phyloP scores from a whole-genome alignment of 345 rosid genomes.

The Schrenkiella parvula region DNA sequence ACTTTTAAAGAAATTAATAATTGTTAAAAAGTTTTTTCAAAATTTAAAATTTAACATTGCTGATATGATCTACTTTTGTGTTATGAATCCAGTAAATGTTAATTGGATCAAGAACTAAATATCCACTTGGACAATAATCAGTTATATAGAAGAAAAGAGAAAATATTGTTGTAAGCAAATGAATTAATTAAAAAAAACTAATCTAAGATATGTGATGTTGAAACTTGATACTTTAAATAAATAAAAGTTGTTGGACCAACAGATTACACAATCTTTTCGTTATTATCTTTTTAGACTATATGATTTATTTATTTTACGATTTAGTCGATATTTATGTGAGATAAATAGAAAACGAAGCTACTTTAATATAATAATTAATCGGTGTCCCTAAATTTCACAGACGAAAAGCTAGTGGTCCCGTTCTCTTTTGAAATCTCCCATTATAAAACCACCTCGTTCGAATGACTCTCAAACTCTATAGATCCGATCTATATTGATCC shows the following conservation, averaged over 20 bases:
- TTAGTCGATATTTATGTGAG: neutral
- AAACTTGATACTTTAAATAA: neutral
- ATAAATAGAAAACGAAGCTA: no score
- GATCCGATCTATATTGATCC: neutral
- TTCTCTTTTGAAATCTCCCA: neutral
- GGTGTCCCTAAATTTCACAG: neutral
- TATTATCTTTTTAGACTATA: neutral
- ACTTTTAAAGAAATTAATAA: neutral
- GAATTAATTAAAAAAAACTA: no score
- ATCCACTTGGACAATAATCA: neutral
- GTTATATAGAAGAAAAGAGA: neutral
- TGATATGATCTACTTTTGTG: no score
- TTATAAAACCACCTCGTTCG: constrained; percentile 17
- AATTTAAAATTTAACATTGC: no score
- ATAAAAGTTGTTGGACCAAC: neutral
- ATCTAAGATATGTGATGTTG: neutral
- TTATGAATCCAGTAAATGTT: no score
- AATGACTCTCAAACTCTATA: neutral
- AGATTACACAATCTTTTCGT: neutral
- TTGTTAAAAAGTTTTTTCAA: no score
- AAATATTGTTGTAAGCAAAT: neutral
- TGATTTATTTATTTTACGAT: neutral
- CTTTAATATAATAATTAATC: no score
- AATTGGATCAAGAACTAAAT: neutral
- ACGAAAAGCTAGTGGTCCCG: neutral